Base-by-base conservation (phyloP, 2,329 filamentous ascomycete species). In the Aspergillus neotritici region DNA sequence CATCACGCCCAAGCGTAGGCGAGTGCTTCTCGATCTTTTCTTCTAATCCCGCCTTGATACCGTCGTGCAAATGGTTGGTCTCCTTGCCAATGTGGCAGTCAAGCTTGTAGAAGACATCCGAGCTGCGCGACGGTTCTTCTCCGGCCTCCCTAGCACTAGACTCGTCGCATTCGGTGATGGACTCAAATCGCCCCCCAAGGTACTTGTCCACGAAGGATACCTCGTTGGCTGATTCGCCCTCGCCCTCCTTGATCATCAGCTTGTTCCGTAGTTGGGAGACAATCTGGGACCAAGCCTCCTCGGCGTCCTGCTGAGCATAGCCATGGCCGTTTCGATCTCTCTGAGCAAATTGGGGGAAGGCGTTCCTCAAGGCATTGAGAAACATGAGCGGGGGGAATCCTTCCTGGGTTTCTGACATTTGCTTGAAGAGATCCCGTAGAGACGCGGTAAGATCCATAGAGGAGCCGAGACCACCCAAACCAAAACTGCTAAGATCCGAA, bases 201-300 rank as follows among this genome's bases (percentile, higher is more conserved):
- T 91, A 97, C 64, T 85, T 88, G 62, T 96, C 88, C 49, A 98
- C 79, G 62, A 94, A 95, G 0, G 87, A 87, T 1, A 73, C 64
- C 2, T 82, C 76, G 2, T 72, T 62, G 3, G 72, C 67, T 13
- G 68, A 68, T 14, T 71, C 62, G 31, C 60, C 58, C 12, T 60
- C 57, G 2, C 61, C 52, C 37, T 78, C 76, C 56, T 79, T 82
- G 51, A 86, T 68, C 61, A 81, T 83, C 39, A 97, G 71, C 62
- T 87, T 91, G 58, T 86, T 79, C 49, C 85, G 82, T 31, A 98
- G 71, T 60, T 91, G 86, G 34, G 85, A 82, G 5, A 98, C 72
- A 49, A 98, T 94, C 63, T 97, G 91, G 14, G 91, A 93, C 89
- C 91, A 98, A 36, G 91, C 93, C 67, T 98, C 93, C 67, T 98